Evolutionary conservation across 2,329 filamentous ascomycete genomes (phyloP).

Genomic region (Triangularia verruculosa): DNA sequence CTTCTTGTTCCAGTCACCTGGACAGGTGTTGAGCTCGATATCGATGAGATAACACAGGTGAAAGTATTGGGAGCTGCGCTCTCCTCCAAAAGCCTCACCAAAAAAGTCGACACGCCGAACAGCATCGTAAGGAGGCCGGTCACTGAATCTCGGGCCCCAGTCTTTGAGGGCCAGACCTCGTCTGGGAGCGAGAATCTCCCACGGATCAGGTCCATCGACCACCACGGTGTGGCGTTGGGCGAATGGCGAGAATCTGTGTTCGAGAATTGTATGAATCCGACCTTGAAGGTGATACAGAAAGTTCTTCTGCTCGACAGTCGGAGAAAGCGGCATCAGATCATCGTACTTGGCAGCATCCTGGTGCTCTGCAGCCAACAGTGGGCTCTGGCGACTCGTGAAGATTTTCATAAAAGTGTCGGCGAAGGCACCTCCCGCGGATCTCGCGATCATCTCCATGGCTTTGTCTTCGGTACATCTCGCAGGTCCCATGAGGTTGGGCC

Average conservation of each 20-base stretch:
- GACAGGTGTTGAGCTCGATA: slow-evolving; percentile 22
- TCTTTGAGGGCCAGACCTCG: slow-evolving; percentile 7
- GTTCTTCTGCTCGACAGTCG: slow-evolving; percentile 15
- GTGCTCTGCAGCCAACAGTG: slow-evolving; percentile 19
- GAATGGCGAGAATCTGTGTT: slow-evolving; percentile 15
- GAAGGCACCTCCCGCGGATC: slow-evolving; percentile 25
- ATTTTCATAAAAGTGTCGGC: slow-evolving; percentile 17
- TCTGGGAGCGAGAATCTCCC: slow-evolving; percentile 14
- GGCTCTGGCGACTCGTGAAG: slow-evolving; percentile 14
- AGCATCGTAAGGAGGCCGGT: background rate
- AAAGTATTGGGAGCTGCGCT: slow-evolving; percentile 19
- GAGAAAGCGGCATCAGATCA: slow-evolving; percentile 22
- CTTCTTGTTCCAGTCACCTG: slow-evolving; percentile 18
- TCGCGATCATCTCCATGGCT: slow-evolving; percentile 15
- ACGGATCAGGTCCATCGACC: slow-evolving; percentile 7
- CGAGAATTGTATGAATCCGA: slow-evolving; percentile 21
- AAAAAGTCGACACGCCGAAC: slow-evolving; percentile 20
- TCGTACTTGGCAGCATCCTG: slow-evolving; percentile 13
- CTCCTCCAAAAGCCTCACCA: slow-evolving; percentile 24
- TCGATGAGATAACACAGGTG: slow-evolving; percentile 24
- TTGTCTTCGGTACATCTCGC: background rate
- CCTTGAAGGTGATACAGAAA: slow-evolving; percentile 21
- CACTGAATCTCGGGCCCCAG: slow-evolving; percentile 14
- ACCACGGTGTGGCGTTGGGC: slow-evolving; percentile 15
- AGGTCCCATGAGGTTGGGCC: slow-evolving; percentile 16